A percentile compares a stretch with the other conserved stretches of the same genome.
Conservation (phyloP, 192 early-diverging fungal species). For the Rhizophagus prolifer region DNA sequence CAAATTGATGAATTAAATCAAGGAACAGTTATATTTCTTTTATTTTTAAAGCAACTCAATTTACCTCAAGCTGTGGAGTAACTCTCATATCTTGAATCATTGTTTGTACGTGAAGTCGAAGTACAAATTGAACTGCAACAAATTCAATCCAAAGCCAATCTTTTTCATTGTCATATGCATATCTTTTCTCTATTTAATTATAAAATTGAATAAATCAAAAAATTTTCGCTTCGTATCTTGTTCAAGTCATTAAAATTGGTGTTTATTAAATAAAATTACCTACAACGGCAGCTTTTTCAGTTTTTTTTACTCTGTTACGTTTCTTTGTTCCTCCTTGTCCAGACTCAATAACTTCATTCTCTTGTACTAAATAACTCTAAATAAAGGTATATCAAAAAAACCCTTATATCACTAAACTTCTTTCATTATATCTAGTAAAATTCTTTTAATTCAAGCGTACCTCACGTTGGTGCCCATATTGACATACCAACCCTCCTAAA, state of each 20-base stretch:
- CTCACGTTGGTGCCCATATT: conserved; percentile 13
- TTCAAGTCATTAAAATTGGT: background rate
- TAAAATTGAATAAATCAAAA: background rate
- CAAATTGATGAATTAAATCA: background rate
- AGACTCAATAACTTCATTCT: background rate
- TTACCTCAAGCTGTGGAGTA: conserved; percentile 18
- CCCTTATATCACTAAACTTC: no score
- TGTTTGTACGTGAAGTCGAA: background rate
- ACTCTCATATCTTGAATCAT: conserved; percentile 21
- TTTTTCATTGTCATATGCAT: background rate
- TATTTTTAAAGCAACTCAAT: background rate
- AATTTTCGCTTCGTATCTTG: background rate
- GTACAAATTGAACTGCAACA: conserved; percentile 1
- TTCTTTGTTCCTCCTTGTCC: background rate
- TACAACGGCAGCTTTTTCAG: background rate
- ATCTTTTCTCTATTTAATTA: background rate
- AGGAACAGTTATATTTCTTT: no score
- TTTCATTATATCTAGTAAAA: no score
- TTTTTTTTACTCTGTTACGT: background rate
- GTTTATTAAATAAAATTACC: background rate
- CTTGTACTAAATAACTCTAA: background rate
- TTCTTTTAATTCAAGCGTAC: background rate
- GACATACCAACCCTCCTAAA: conserved; percentile 17
- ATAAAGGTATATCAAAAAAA: no score
- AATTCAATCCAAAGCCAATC: background rate